Evolutionary conservation across 495 filamentous ascomycete species (phyloP).

Genomic region (Penicillium daleae): DNA sequence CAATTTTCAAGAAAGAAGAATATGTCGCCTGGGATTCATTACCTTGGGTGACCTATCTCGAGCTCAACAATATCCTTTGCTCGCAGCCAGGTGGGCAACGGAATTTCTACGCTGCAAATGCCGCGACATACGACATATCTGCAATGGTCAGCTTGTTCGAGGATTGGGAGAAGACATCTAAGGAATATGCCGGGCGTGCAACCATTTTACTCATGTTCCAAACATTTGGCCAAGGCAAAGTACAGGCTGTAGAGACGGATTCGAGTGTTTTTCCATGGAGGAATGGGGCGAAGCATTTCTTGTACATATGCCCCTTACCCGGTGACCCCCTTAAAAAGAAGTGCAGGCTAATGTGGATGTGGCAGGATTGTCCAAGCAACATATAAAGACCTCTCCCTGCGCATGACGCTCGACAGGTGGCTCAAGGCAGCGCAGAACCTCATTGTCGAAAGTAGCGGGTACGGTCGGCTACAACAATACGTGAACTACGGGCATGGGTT

Average conservation of each 20-base stretch:
- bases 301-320: background rate
- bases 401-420: background rate
- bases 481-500: background rate
- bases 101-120: background rate
- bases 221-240: background rate
- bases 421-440: background rate
- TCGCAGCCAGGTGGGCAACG: background rate
- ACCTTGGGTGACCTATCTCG: background rate
- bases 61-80: background rate
- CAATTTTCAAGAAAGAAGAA: too few relatives aligned
- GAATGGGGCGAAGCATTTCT: slow-evolving; percentile 1
- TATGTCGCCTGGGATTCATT: background rate
- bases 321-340: too few relatives aligned
- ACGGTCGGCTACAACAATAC: background rate
- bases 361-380: background rate
- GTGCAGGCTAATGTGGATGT: too few relatives aligned
- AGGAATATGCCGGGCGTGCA: background rate
- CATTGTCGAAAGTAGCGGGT: background rate
- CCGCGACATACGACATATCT: background rate
- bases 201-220: background rate
- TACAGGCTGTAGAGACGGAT: background rate
- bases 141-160: background rate
- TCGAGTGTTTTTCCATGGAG: background rate
- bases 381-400: too few relatives aligned
- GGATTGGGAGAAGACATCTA: background rate